Evolutionary conservation across 192 early-diverging fungal genomes (phyloP), one percentile per base, ranked within the genome.

Genomic region (Coemansia sp.): DNA sequence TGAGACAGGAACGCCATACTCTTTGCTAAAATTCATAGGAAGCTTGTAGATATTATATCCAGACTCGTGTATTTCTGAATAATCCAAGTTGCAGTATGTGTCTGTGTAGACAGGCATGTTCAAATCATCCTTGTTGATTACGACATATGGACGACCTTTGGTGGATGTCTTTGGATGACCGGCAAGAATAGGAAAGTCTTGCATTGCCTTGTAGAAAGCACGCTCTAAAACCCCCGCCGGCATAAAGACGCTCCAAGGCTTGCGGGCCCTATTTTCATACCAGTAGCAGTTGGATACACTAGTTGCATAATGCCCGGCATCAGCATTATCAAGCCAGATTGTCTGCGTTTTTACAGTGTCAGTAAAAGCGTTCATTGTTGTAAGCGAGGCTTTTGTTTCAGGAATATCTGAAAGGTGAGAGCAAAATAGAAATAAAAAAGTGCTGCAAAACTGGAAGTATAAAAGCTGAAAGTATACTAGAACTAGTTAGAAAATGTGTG

Each of bases 101-200:
- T 69, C 70, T 1, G 19, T 42, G 16, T 65, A 77, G 43, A 61
- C 58, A 48, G 75, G 75, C 63, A 77, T 63, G 56, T 72, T 77
- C n/a, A 77, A n/a, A 38, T 77, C 43, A 43, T 45, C 16, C 18
- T 23, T 19, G 23, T 77, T 56, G 1, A 71, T 56, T 4, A 49
- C 41, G 7, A 76, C n/a, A 5, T 64, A n/a, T 2, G 13, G 21
- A 11, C 56, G 47, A 0, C 75, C 62, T 8, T 64, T 42, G 9
- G 42, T 7, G 3, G 37, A 61, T 6, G 50, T 16, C n/a, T 9
- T 59, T 12, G 67, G 3, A 21, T 57, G 47, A 0, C 75, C 75
- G 3, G 50, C 61, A 1, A 77, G 38, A 19, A 77, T 61, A 1
- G 75, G 66, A 42, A 71, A 77, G n/a, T 72, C 66, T 16, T 68